Evolutionary conservation across 108 stramenopile species (phyloP).

Genomic region (Skeletonema menzelii): DNA sequence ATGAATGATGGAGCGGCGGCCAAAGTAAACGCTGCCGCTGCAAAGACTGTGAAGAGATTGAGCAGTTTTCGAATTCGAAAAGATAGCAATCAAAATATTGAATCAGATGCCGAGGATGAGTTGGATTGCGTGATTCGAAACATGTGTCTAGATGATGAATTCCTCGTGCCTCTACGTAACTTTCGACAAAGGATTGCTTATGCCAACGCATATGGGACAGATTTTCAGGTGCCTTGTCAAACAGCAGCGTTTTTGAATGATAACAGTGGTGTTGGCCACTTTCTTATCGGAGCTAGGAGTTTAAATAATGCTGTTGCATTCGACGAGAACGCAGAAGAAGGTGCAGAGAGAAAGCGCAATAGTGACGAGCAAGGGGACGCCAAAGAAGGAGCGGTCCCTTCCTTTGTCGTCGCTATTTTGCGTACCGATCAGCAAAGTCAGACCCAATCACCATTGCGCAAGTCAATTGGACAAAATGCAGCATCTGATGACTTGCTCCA

Average conservation of each 20-base stretch:
- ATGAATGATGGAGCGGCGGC: conserved; percentile 10
- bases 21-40: conserved; percentile 5
- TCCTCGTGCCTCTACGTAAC: conserved; percentile 54
- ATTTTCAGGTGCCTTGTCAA: conserved; percentile 82
- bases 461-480: not conserved
- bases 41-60: not conserved
- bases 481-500: conserved; percentile 33
- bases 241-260: conserved; percentile 84
- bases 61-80: not conserved
- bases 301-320: conserved; percentile 33
- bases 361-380: not conserved
- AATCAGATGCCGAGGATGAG: not conserved
- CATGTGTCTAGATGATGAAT: conserved; percentile 50
- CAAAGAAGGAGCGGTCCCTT: conserved; percentile 3
- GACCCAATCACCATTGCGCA: not conserved
- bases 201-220: conserved; percentile 88
- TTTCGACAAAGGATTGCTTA: conserved; percentile 82
- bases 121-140: conserved; percentile 45
- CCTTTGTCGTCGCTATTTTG: conserved; percentile 43
- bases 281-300: conserved; percentile 22
- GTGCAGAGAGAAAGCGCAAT: not conserved
- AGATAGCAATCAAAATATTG: not conserved
- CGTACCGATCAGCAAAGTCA: conserved; percentile 28
- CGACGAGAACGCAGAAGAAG: not conserved
- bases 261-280: conserved; percentile 58